Evolutionary conservation across 495 filamentous ascomycete genomes (phyloP).

Genomic region (Penicillium antarcticum): DNA sequence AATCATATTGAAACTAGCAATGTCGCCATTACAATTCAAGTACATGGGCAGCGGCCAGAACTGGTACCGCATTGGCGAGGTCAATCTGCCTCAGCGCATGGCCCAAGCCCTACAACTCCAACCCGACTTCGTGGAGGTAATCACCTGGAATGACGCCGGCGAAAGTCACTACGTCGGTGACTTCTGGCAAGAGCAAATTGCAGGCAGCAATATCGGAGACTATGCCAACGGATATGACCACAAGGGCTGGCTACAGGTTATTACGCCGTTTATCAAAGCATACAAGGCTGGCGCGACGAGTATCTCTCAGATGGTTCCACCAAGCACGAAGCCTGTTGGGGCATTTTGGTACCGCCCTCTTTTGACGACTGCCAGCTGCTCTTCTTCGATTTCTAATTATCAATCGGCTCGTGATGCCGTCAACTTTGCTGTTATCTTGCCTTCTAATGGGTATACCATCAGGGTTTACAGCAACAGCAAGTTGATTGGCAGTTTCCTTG

Average conservation of each 20-base stretch:
- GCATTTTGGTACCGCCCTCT: constrained; percentile 10
- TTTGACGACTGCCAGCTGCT: constrained; percentile 4
- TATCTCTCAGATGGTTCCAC: constrained; percentile 1
- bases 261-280: constrained; percentile 32
- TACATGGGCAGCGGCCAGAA: constrained; percentile 26
- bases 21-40: constrained; percentile 42
- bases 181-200: constrained; percentile 14
- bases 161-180: constrained; percentile 48
- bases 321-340: constrained; percentile 13
- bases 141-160: constrained; percentile 41
- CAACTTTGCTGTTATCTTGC: constrained; percentile 11
- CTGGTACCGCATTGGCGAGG: constrained; percentile 42
- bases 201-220: constrained; percentile 2
- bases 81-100: constrained; percentile 32
- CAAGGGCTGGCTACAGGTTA: constrained; percentile 28
- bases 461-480: constrained; percentile 7
- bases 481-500: not conserved
- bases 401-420: constrained; percentile 1
- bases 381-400: constrained; percentile 2
- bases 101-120: constrained; percentile 18
- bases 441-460: constrained; percentile 4
- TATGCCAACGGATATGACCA: constrained; percentile 29
- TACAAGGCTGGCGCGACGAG: constrained; percentile 25
- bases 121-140: constrained; percentile 27
- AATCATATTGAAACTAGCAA: constrained; percentile 2